Evolutionary conservation across 495 filamentous ascomycete genomes (phyloP), one percentile per base, ranked within the genome.

Genomic region (Neurospora africana): DNA sequence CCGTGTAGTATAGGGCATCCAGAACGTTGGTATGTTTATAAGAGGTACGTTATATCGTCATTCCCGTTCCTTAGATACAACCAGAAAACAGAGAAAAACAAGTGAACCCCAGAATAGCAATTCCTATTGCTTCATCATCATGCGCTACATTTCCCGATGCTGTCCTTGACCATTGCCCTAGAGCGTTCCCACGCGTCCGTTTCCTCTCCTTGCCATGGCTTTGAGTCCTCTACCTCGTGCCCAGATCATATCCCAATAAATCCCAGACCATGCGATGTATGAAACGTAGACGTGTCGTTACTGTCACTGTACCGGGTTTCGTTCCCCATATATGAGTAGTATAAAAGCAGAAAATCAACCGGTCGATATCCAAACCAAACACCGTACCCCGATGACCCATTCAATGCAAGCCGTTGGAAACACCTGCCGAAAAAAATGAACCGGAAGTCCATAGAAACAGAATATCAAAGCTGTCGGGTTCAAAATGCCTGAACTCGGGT

Each of bases 291-390:
- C 53, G 27, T 65, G 53, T 79, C 77, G 77, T 79, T 79, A 78
- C 77, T 79, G 73, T 71, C 73, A 77, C 72, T 75, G 72, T 73
- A 71, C 76, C 68, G 72, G 72, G 71, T 74, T 47, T 71, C 53
- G 13, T 68, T 68, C 69, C 72, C 73, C 75, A 78, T 76, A 72
- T 69, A 72, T 73, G 58, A 67, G 37, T 69, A 75, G 70, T 68
- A 71, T 72, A 61, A 71, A 70, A 72, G 68, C 72, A 67, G 33
- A 73, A 73, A 37, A 35, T n/a, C 36, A 36, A 30, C 43, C 11
- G 9, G 17, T 37, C 38, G 30, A 30, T 37, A 47, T 43, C 36
- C 70, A 41, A 69, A 72, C 58, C 33, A 69, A 65, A 65, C 53
- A 65, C 53, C 53, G 15, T 30, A 33, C 27, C 15, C 27, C 27